Conservation (phyloP, 2,329 filamentous ascomycete genomes). For the Plectosphaerella sp. region DNA sequence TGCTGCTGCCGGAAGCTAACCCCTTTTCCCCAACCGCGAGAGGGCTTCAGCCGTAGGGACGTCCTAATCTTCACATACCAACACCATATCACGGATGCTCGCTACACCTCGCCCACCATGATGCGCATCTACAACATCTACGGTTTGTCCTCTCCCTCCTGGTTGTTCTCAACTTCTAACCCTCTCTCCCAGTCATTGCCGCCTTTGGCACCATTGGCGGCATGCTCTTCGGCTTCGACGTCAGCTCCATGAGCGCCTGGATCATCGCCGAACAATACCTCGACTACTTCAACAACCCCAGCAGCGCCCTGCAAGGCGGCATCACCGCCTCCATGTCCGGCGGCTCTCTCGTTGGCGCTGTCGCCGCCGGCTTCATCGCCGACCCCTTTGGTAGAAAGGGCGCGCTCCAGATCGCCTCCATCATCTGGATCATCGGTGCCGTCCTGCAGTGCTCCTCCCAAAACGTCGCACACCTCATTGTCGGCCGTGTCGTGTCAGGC, state of each 20-base stretch:
- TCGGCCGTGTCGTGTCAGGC: conserved; percentile 57
- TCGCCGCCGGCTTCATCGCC: conserved; percentile 42
- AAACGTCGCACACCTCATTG: conserved; percentile 50
- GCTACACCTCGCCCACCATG: conserved; percentile 16
- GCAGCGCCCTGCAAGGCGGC: conserved; percentile 41
- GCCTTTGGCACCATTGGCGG: conserved; percentile 36
- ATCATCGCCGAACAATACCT: conserved; percentile 47
- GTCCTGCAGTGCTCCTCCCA: conserved; percentile 55
- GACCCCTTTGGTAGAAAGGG: conserved; percentile 43
- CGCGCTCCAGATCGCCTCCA: conserved; percentile 37
- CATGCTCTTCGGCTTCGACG: conserved; percentile 50
- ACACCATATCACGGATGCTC: background rate
- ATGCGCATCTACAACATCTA: conserved; percentile 32
- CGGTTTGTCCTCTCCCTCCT: conserved; percentile 14
- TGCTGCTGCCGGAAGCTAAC: too few species aligned
- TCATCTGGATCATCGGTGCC: conserved; percentile 53
- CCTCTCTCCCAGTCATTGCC: conserved; percentile 21
- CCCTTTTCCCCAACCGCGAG: too few species aligned
- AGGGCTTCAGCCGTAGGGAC: background rate
- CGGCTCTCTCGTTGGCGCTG: conserved; percentile 45
- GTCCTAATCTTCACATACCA: background rate
- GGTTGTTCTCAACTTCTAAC: background rate
- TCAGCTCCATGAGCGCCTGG: conserved; percentile 54
- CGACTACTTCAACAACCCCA: conserved; percentile 45
- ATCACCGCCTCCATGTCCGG: conserved; percentile 49